Conservation (phyloP, 352 stramenopile species). For the Phytophthora meadii region DNA sequence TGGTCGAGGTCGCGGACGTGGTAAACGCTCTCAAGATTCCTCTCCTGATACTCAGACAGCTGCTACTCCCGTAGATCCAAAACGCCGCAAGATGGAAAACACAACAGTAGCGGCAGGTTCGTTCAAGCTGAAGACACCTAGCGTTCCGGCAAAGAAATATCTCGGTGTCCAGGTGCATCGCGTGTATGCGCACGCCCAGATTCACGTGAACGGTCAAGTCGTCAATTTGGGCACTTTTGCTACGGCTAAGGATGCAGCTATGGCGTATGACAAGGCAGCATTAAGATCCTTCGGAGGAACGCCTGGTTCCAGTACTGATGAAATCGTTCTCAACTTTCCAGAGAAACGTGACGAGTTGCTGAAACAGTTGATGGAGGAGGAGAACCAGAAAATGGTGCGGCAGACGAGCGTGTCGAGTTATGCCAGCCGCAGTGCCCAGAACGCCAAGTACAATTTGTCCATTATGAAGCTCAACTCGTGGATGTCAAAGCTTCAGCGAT, state of each 20-base stretch:
- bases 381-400: slow-evolving; percentile 54
- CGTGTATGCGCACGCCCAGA: slow-evolving; percentile 81
- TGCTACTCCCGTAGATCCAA: slow-evolving; percentile 25
- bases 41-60: slow-evolving; percentile 23
- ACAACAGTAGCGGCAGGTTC: slow-evolving; percentile 4
- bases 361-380: slow-evolving; percentile 70
- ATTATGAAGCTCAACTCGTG: slow-evolving; percentile 83
- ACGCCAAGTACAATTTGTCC: slow-evolving; percentile 76
- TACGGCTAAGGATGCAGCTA: slow-evolving; percentile 68
- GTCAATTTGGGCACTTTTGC: slow-evolving; percentile 80
- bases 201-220: slow-evolving; percentile 80
- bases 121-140: slow-evolving; percentile 34
- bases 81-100: slow-evolving; percentile 45
- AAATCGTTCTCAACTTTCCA: slow-evolving; percentile 81
- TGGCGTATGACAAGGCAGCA: slow-evolving; percentile 85
- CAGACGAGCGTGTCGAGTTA: slow-evolving; percentile 37
- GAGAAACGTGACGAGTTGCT: slow-evolving; percentile 63
- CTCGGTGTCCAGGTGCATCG: slow-evolving; percentile 73
- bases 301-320: slow-evolving; percentile 49
- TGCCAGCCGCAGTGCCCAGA: slow-evolving; percentile 65
- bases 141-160: slow-evolving; percentile 60
- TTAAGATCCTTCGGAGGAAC: slow-evolving; percentile 76
- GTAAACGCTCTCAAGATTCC: slow-evolving; percentile 60
- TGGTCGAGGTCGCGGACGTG: slow-evolving; percentile 60
- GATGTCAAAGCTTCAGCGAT: slow-evolving; percentile 73